Evolutionary conservation across 2,329 filamentous ascomycete genomes (phyloP).

Genomic region (Emergomyces pasteurianus): DNA sequence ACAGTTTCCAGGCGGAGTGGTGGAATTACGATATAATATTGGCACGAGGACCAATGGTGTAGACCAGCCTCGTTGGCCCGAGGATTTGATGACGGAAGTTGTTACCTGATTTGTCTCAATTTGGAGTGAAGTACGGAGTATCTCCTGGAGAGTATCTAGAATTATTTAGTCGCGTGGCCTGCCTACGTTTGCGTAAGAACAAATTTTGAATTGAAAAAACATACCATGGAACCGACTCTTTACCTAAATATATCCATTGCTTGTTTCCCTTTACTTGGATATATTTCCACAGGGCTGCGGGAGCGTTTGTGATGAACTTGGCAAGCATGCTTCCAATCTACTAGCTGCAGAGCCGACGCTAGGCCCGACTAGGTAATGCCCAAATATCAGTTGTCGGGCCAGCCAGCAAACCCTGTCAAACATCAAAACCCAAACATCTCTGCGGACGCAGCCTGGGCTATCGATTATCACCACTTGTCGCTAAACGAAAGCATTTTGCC

Average conservation of each 20-base stretch:
- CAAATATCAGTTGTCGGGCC: not conserved
- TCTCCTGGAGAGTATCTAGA: no score
- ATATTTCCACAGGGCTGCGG: no score
- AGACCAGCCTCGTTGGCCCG: conserved; percentile 38
- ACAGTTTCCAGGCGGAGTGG: conserved; percentile 25
- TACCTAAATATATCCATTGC: not conserved
- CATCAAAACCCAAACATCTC: not conserved
- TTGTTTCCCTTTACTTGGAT: no score
- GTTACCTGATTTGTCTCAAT: not conserved
- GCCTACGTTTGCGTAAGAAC: no score
- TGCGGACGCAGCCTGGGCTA: no score
- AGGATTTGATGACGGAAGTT: conserved; percentile 17
- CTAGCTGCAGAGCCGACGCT: not conserved
- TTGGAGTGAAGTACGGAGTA: no score
- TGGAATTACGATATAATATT: conserved; percentile 36
- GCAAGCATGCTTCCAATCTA: no score
- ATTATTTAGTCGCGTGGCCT: no score
- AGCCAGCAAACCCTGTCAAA: not conserved
- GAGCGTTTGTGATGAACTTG: no score
- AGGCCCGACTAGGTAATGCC: not conserved
- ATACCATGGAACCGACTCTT: not conserved
- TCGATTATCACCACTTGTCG: no score
- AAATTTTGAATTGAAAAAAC: not conserved
- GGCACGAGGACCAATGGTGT: conserved; percentile 41
- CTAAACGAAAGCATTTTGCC: no score